Evolutionary conservation across 257 asterid species (phyloP), one percentile per base, ranked within the genome.

Genomic region (Solanum medicagineum): DNA sequence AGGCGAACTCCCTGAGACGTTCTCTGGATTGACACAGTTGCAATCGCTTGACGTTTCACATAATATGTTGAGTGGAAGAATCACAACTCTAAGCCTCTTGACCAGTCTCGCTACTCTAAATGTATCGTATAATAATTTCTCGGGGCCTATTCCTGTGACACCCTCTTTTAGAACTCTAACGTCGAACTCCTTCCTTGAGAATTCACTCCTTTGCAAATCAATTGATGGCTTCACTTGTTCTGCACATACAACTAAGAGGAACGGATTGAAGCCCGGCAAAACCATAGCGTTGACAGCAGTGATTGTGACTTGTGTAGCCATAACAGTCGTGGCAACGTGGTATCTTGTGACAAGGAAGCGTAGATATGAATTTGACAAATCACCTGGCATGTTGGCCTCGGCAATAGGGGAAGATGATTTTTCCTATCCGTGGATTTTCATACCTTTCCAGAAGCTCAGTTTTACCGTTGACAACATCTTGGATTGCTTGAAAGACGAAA

Each of bases 401-500:
- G 80, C 93, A 12, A 47, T 87, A 8, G 85, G 70, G 29, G 93
- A 86, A 66, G 98, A 94, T 53, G 97, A 94, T 69, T 94, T 93
- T 80, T 92, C 98, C 20, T 94, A 93, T 87, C 98, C 98, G 0
- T 93, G 99, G 98, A 94, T 92, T 29, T 96, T 94, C 32, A 96
- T 93, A 19, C 98, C 99, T 5, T 96, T 96, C 80, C 98, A 92
- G 88, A 96, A 93, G 92, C 93, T 93, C 47, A 93, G 88, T 85
- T 93, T 92, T 85, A 81, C 91, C 1, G 86, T 94, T 13, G 97
- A 94, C 49, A 90, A 88, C 95, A 93, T 96, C 87, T 84, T 94
- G 92, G 92, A 85, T 81, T 93, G 98, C 85, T 85, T 96, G 86
- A 88, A 88, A 62, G 99, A 94, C 1, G 99, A 96, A 85, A 96